Conservation (phyloP, 1,284 basidiomycete genomes). For the Cryptococcus wingfieldii region DNA sequence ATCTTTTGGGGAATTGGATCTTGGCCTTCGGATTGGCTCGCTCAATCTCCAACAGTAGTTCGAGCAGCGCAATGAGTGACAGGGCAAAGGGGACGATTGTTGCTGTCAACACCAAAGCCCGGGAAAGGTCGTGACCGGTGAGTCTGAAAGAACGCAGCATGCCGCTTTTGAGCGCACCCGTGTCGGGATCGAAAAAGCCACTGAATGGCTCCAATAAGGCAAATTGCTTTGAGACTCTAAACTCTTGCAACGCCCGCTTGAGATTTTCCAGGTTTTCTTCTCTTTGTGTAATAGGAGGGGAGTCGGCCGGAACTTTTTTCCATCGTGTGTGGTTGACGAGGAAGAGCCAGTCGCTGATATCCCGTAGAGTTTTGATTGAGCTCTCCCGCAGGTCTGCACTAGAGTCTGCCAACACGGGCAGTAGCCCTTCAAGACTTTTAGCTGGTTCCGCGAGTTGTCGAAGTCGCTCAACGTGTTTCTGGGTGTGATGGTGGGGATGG, state of each 20-base stretch:
- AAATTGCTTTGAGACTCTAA: conserved; percentile 50
- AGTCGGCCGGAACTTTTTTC: conserved; percentile 30
- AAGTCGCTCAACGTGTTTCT: conserved; percentile 7
- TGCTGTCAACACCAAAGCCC: conserved; percentile 50
- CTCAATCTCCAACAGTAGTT: conserved; percentile 42
- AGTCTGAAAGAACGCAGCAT: conserved; percentile 10
- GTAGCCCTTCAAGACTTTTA: conserved; percentile 43
- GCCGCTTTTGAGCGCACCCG: conserved; percentile 33
- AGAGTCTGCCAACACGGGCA: conserved; percentile 53
- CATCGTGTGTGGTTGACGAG: conserved; percentile 56
- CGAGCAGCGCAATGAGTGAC: conserved; percentile 39
- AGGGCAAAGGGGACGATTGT: conserved; percentile 43
- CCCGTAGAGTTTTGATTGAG: conserved; percentile 45
- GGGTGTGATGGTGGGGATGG: conserved; percentile 10
- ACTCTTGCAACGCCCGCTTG: conserved; percentile 47
- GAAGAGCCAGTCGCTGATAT: conserved; percentile 48
- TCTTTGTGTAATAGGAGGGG: conserved; percentile 38
- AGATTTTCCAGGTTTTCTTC: conserved; percentile 50
- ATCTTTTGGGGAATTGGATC: conserved; percentile 50
- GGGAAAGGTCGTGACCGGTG: conserved; percentile 46
- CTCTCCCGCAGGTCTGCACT: conserved; percentile 53
- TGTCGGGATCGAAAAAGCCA: conserved; percentile 39
- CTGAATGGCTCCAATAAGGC: conserved; percentile 55
- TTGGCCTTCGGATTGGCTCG: conserved; percentile 40
- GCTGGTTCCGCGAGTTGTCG: conserved; percentile 15